Base-by-base conservation (phyloP, 2,329 filamentous ascomycete genomes). In the Sordariomycetes sp. region DNA sequence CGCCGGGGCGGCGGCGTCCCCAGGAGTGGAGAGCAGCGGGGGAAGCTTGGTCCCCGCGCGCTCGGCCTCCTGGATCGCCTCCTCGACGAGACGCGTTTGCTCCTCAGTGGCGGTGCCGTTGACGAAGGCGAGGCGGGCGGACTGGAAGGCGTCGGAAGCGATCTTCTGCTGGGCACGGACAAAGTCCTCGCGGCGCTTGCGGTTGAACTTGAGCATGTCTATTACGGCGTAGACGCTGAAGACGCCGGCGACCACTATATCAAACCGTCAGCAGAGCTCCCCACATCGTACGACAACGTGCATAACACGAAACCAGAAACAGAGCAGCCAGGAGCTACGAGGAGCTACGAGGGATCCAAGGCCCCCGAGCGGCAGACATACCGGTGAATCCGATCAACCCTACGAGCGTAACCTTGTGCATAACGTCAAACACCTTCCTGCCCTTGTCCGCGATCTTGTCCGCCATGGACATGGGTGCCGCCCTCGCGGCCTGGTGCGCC, bases 401-500 rank as follows among this genome's bases (percentile, higher is more conserved):
- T 60, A 75, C 68, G 28, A 82, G 75, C 2, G 79, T 81, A 57
- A 78, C 70, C 61, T 75, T 75, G 65, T 84, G 80, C 58, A 78
- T 78, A 48, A 75, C 74, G 63, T 83, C 79, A 59, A 82, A 73
- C 62, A 79, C 70, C 35, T 72, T 69, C 61, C 80, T 68, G 58
- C 76, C 74, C 35, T 62, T 66, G 59, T 74, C 72, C 56, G 82
- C 69, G 48, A 81, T 57, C 56, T 69, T 70, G 66, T 84, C 80
- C 58, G 79, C 68, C 59, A 66, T 69, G 61, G 79, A 82, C 53
- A 80, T 68, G 64, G 77, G 72, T 24, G 82, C 79, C 63, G 78
- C 75, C 69, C 81, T 80, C 52, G 84, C 82, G n/a, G 82, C 82
- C 59, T 82, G 75, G 67, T 86, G 84, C 60, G 85, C 83, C 52